A percentile compares a stretch with the other conserved stretches of the same genome.
Evolutionary conservation across 257 asterid species (phyloP).

Genomic region (Gynochthodes officinalis): DNA sequence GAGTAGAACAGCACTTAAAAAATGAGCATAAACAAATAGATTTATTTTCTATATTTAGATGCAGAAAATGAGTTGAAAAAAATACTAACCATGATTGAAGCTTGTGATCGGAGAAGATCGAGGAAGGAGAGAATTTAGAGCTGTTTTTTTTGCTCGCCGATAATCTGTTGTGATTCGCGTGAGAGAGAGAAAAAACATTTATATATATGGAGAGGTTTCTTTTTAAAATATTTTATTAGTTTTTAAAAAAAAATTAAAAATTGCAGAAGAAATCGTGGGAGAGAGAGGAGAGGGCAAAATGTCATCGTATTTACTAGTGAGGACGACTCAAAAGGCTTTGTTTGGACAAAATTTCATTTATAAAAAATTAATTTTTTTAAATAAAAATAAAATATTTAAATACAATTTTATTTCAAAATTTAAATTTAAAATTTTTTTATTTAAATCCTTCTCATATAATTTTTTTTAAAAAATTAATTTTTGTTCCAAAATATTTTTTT

Average conservation of each 20-base stretch:
- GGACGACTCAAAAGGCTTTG: too few species aligned
- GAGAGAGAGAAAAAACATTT: background rate
- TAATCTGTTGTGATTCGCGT: slow-evolving; percentile 1
- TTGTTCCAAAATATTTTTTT: too few species aligned
- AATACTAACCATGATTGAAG: slow-evolving; percentile 24
- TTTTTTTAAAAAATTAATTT: too few species aligned
- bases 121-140: slow-evolving; percentile 20
- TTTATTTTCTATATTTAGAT: background rate
- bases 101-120: slow-evolving; percentile 27
- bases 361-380: too few species aligned
- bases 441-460: too few species aligned
- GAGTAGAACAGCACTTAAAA: background rate
- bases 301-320: too few species aligned
- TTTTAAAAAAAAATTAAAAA: background rate
- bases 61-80: background rate
- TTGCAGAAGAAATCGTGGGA: background rate
- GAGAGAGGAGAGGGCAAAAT: too few species aligned
- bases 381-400: too few species aligned
- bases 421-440: too few species aligned
- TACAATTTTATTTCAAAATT: too few species aligned
- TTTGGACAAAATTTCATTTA: too few species aligned
- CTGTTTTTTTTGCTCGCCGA: slow-evolving; percentile 4
- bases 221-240: background rate
- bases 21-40: background rate
- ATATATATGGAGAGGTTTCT: background rate